These are phyloP conservation scores for Trypanosoma cruzi DNA, from an alignment of 208 protist species.

Conservation along the genomic window DNA sequence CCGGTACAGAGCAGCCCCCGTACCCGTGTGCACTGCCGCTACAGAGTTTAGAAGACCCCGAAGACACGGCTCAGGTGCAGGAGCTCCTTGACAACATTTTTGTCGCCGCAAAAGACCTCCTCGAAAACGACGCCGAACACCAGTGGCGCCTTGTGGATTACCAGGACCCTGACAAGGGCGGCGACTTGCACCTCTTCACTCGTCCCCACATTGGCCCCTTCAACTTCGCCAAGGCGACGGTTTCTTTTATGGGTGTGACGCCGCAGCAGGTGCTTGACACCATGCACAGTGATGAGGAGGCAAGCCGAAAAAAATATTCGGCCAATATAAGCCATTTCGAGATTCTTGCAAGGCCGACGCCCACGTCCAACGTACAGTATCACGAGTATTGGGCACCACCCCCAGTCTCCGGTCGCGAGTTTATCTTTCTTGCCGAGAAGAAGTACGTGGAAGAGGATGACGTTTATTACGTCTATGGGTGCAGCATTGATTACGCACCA, in stretches of 20 bases:
- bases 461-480: slow-evolving; percentile 81
- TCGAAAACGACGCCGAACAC: slow-evolving; percentile 52
- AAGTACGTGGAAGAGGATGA: slow-evolving; percentile 68
- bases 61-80: slow-evolving; percentile 46
- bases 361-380: slow-evolving; percentile 59
- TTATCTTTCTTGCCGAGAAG: slow-evolving; percentile 76
- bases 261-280: slow-evolving; percentile 56
- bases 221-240: slow-evolving; percentile 76
- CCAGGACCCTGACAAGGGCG: slow-evolving; percentile 55
- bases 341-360: slow-evolving; percentile 41
- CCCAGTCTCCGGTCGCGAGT: slow-evolving; percentile 67
- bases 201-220: slow-evolving; percentile 75
- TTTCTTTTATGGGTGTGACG: slow-evolving; percentile 54
- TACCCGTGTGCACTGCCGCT: slow-evolving; percentile 87
- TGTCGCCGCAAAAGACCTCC: slow-evolving; percentile 57
- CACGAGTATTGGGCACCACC: slow-evolving; percentile 72
- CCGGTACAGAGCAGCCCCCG: slow-evolving; percentile 72
- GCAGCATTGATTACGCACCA: slow-evolving; percentile 56
- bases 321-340: slow-evolving; percentile 58
- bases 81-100: slow-evolving; percentile 60
- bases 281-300: slow-evolving; percentile 68
- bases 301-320: slow-evolving; percentile 62
- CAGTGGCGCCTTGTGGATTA: slow-evolving; percentile 75
- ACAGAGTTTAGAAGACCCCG: slow-evolving; percentile 45
- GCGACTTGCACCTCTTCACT: slow-evolving; percentile 76